These are phyloP conservation scores for Chlorella vulgaris DNA, from an alignment of 139 green algal species.

Conservation along the genomic window DNA sequence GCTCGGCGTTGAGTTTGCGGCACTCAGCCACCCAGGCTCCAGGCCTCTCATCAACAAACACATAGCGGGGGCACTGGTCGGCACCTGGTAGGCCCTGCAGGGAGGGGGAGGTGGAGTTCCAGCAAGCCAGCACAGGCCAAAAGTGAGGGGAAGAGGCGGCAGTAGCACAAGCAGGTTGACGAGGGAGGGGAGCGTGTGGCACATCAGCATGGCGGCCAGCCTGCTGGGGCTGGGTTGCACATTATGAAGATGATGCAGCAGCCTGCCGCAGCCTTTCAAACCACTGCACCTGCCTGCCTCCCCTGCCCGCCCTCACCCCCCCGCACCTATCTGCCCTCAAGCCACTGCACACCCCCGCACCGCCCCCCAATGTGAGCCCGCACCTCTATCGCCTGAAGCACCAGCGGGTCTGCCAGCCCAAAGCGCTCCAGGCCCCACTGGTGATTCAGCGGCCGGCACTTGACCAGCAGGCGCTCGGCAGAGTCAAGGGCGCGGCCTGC, in stretches of 20 bases:
- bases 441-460: conserved; percentile 39
- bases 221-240: too few relatives aligned
- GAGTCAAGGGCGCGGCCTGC: conserved; percentile 19
- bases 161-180: neutral
- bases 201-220: too few relatives aligned
- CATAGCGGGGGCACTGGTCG: conserved; percentile 38
- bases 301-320: neutral
- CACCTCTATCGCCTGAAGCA: conserved; percentile 68
- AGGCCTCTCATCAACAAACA: conserved; percentile 49
- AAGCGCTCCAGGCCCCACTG: conserved; percentile 68
- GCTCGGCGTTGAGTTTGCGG: conserved; percentile 34
- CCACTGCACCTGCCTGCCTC: too few relatives aligned
- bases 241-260: too few relatives aligned
- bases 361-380: neutral
- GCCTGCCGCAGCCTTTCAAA: too few relatives aligned
- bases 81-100: conserved; percentile 50
- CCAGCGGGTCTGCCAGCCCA: conserved; percentile 58
- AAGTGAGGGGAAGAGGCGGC: too few relatives aligned
- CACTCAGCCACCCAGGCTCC: conserved; percentile 50
- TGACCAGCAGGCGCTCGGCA: conserved; percentile 46
- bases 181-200: too few relatives aligned
- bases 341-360: too few relatives aligned
- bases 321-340: too few relatives aligned
- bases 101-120: neutral
- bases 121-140: neutral